Evolutionary conservation across 148 eudicot species (phyloP), one percentile per base, ranked within the genome.

Genomic region (Silene uniflora): DNA sequence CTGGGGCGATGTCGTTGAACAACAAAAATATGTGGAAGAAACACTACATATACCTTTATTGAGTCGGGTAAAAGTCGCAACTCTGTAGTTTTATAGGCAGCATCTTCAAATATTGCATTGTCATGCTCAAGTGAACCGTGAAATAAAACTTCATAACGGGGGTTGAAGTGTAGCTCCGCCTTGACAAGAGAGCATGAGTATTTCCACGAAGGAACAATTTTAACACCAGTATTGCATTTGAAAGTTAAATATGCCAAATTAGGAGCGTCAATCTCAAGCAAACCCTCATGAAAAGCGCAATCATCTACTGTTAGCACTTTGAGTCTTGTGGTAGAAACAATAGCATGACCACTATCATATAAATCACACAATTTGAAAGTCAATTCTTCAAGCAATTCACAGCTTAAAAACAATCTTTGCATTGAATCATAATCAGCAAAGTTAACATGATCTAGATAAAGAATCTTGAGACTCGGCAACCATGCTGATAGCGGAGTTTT

Each of bases 361-460:
- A n/a, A 58, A 5, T 4, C 19, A 18, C 61, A 58, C 14, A 5
- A 14, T 2, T 6, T 10, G 29, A 62, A 32, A 23, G 5, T 24
- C 66, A 62, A 24, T 62, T 62, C 66, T 62, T 62, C 29, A 23
- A 62, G 66, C n/a, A n/a, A n/a, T n/a, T n/a, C n/a, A n/a, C n/a
- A n/a, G n/a, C n/a, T n/a, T n/a, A n/a, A n/a, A n/a, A 62, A 62
- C 14, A 62, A 62, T 23, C 66, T 24, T 22, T 9, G 12, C 13
- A 24, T 0, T 9, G 66, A 23, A 62, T 62, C 32, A 62, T 7
- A 10, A 23, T 62, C 66, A 4, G 3, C 0, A 10, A 62, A 62
- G 0, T 0, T 8, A 16, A 10, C 1, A 19, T 21, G 10, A 19
- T 12, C 16, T 5, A 62, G 32, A 62, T 62, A 32, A 62, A 62